Conservation (phyloP, 352 stramenopile species). For the Phytophthora pluvialis region DNA sequence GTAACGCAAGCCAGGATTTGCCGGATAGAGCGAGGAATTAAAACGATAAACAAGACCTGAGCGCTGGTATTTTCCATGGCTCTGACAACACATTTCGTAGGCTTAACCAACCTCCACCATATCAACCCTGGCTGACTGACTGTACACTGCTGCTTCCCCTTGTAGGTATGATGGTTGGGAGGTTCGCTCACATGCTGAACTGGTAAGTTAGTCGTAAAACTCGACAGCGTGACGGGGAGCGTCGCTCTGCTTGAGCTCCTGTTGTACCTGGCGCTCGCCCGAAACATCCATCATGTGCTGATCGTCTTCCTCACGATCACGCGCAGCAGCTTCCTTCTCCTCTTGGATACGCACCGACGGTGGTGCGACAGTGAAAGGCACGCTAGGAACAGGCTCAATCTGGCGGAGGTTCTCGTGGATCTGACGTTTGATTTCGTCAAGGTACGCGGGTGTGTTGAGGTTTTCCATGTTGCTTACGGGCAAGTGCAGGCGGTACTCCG, state of each 20-base stretch:
- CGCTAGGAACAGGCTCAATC: constrained; percentile 96
- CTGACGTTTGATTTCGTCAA: constrained; percentile 88
- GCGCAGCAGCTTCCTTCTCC: constrained; percentile 54
- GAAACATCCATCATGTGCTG: constrained; percentile 72
- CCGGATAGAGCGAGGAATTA: background rate
- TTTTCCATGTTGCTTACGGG: constrained; percentile 97
- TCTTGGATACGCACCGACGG: constrained; percentile 44
- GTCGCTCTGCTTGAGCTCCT: constrained; percentile 61
- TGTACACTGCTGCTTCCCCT: constrained; percentile 10
- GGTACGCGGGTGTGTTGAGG: constrained; percentile 94
- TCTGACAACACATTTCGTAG: constrained; percentile 12
- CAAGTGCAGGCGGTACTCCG: constrained; percentile 98
- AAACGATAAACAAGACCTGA: constrained; percentile 25
- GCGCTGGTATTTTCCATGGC: constrained; percentile 18
- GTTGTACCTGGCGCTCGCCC: constrained; percentile 60
- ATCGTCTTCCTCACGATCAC: constrained; percentile 71
- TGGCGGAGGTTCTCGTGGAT: constrained; percentile 96
- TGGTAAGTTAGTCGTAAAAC: constrained; percentile 78
- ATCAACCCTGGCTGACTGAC: constrained; percentile 3
- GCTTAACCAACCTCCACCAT: constrained; percentile 8
- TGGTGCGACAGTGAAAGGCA: constrained; percentile 94
- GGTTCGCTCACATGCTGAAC: background rate
- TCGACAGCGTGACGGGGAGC: constrained; percentile 66
- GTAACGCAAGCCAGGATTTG: no score
- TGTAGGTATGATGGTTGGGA: constrained; percentile 6